Conservation (phyloP, 768 basidiomycete genomes). For the Tylopilus subfusipes region DNA sequence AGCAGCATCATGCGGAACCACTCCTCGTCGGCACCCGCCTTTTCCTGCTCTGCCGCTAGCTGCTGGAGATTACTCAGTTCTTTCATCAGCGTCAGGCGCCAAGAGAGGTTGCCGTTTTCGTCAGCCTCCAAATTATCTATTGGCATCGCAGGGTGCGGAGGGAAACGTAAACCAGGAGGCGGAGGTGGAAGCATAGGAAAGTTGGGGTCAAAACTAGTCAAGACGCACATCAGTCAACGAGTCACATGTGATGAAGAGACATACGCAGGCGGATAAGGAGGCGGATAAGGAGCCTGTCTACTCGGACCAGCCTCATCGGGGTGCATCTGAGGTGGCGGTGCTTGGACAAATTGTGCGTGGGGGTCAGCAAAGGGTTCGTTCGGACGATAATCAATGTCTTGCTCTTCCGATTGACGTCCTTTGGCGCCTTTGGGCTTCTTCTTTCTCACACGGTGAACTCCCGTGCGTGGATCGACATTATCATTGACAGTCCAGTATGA, state of each 20-base stretch:
- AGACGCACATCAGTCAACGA: conserved; percentile 9
- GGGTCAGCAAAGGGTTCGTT: conserved; percentile 56
- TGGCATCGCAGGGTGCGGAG: conserved; percentile 51
- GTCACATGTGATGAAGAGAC: background rate
- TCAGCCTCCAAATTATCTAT: conserved; percentile 73
- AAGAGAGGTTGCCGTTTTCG: conserved; percentile 76
- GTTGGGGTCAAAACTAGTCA: conserved; percentile 65
- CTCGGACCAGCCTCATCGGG: conserved; percentile 61
- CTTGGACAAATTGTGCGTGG: conserved; percentile 50
- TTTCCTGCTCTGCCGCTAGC: conserved; percentile 78
- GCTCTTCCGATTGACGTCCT: conserved; percentile 50
- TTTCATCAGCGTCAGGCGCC: conserved; percentile 77
- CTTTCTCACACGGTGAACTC: conserved; percentile 84
- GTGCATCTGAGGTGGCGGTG: conserved; percentile 48
- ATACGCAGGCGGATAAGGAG: conserved; percentile 57
- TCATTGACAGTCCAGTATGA: conserved; percentile 93
- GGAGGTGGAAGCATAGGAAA: conserved; percentile 60
- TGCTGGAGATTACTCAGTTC: conserved; percentile 74
- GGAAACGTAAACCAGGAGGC: conserved; percentile 56
- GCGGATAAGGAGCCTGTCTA: conserved; percentile 55
- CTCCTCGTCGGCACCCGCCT: conserved; percentile 73
- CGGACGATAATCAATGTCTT: conserved; percentile 63
- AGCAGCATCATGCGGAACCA: conserved; percentile 87
- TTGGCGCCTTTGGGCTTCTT: conserved; percentile 69
- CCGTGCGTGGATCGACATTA: conserved; percentile 83